Conservation (phyloP, 2,329 filamentous ascomycete species). For the Incumbomyces lentus region DNA sequence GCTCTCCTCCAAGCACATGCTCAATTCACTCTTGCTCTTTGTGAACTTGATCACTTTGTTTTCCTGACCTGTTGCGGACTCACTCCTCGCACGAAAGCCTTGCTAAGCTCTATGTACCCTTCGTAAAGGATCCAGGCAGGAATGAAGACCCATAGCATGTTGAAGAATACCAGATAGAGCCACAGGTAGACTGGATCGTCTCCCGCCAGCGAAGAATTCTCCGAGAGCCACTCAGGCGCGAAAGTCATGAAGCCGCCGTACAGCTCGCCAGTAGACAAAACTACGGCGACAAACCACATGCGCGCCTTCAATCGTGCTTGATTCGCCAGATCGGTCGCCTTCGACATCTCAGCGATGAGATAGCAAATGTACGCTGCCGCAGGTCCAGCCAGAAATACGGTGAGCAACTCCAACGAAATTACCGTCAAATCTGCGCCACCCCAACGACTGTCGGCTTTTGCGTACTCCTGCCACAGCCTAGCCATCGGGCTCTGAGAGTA, state of each 20-base stretch:
- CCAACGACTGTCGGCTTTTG: constrained; percentile 54
- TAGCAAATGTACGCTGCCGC: constrained; percentile 49
- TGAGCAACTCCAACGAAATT: constrained; percentile 51
- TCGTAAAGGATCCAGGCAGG: constrained; percentile 7
- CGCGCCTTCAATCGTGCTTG: constrained; percentile 23
- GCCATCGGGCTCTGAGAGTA: constrained; percentile 46
- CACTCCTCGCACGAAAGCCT: constrained; percentile 2
- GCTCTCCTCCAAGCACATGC: too few relatives aligned
- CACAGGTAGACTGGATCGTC: constrained; percentile 53
- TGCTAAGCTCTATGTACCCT: constrained; percentile 2
- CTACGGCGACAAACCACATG: constrained; percentile 47
- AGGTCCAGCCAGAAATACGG: constrained; percentile 49
- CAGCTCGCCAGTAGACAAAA: constrained; percentile 52
- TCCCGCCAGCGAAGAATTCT: constrained; percentile 46
- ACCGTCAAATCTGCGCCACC: constrained; percentile 48
- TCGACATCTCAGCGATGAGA: constrained; percentile 35
- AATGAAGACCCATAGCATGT: constrained; percentile 33
- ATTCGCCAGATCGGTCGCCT: constrained; percentile 18
- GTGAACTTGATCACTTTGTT: not conserved
- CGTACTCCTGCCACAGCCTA: constrained; percentile 55
- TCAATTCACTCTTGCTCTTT: constrained; percentile 21
- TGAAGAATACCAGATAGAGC: constrained; percentile 56
- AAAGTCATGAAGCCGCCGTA: constrained; percentile 59
- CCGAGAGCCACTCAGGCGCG: constrained; percentile 54
- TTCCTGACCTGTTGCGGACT: constrained; percentile 6